Base-by-base conservation (phyloP, 208 protist genomes). In the Blechomonas ayalai region DNA sequence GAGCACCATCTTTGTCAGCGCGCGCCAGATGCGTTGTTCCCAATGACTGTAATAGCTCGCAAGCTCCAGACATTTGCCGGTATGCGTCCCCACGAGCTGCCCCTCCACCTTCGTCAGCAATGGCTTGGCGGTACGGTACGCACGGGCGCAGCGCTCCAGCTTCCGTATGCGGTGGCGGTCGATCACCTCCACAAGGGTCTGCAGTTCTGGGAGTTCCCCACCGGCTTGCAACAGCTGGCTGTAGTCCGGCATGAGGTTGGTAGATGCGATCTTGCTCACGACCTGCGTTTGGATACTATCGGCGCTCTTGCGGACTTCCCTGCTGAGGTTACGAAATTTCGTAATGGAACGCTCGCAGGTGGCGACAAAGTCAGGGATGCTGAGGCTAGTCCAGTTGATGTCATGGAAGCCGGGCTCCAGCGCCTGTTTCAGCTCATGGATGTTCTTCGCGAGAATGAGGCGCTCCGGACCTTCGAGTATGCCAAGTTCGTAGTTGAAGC, bases 311-410 rank as follows among this genome's bases (percentile, higher is more conserved):
- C 96, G 91, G 13, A 99, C 84, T 59, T 97, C 92, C 32, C 96
- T 87, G 36, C 95, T 91, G 27, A 95, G 55, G 44, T 97, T 90
- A 34, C 96, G 82, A 60, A 99, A 99, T 54, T 97, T 92, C 26
- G 79, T 93, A 71, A 99, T 98, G 38, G 84, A 93, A 32, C 81
- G 62, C 25, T 93, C 89, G 57, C 91, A 97, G 36, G 61, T 79
- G 35, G 59, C 55, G 32, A 98, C 85, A 69, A 98, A 99, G 54
- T 98, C 96, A 10, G 81, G 68, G 46, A 99, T 97, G 45, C 95
- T 97, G 6, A 99, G 81, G 37, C 96, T 98, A 26, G 97, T 98
- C 97, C 97, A 99, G 82, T 99, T 99, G 51, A 98, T 90, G 54
- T 97, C 82, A 26, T 71, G 59, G 50, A 97, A 83, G 20, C 96